These are phyloP conservation scores for Leccinum fuscescens DNA, from an alignment of 1,284 basidiomycete species.

Conservation along the genomic window DNA sequence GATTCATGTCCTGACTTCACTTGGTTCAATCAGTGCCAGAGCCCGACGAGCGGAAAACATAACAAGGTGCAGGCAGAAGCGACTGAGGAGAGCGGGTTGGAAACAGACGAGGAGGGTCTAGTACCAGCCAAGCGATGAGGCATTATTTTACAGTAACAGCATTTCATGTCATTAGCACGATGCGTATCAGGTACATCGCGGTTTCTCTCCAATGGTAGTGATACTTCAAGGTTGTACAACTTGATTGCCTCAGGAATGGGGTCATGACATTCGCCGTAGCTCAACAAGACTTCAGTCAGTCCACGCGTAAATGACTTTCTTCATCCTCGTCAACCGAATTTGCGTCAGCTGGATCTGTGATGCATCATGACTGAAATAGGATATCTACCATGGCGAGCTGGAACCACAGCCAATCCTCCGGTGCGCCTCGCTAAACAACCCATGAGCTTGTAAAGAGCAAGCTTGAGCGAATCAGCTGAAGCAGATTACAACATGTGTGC, in stretches of 20 bases:
- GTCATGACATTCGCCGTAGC: conserved; percentile 87
- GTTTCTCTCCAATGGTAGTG: background rate
- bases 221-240: conserved; percentile 79
- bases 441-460: conserved; percentile 93
- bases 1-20: background rate
- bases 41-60: conserved; percentile 7
- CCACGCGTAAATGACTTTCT: conserved; percentile 76
- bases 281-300: conserved; percentile 77
- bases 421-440: conserved; percentile 75
- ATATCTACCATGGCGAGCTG: conserved; percentile 80
- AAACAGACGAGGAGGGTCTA: conserved; percentile 26
- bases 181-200: conserved; percentile 3
- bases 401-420: conserved; percentile 99
- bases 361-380: background rate
- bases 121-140: conserved; percentile 40
- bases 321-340: conserved; percentile 71
- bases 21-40: conserved; percentile 23
- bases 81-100: conserved; percentile 27
- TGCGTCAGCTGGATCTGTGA: background rate
- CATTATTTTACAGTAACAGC: background rate
- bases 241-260: conserved; percentile 91
- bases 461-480: conserved; percentile 82
- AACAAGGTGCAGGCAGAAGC: conserved; percentile 16
- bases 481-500: too few species aligned
- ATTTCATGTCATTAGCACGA: background rate